A percentile compares a stretch with the other conserved stretches of the same genome.
Evolutionary conservation across 2,329 filamentous ascomycete species (phyloP).

Genomic region (Epicoccum nigrum): DNA sequence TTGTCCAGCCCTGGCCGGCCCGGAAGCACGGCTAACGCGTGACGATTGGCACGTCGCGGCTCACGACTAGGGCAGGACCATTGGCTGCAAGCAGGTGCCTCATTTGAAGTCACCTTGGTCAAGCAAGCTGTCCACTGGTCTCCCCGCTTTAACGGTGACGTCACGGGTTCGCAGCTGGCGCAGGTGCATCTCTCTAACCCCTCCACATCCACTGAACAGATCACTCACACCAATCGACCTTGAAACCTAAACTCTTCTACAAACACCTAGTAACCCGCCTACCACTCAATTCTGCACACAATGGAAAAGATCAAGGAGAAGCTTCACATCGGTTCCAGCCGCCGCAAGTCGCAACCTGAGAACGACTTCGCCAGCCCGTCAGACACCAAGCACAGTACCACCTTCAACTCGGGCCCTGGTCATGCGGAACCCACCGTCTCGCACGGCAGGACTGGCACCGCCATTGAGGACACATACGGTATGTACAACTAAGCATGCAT

Average conservation of each 20-base stretch:
- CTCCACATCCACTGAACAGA: slow-evolving; percentile 9
- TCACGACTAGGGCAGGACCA: neutral
- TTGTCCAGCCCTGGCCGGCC: slow-evolving; percentile 4
- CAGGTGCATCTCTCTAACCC: slow-evolving; percentile 4
- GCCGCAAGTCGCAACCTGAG: slow-evolving; percentile 41
- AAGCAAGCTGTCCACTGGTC: slow-evolving; percentile 6
- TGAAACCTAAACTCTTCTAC: slow-evolving; percentile 7
- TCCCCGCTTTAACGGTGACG: slow-evolving; percentile 14
- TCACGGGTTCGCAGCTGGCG: slow-evolving; percentile 3
- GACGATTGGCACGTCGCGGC: slow-evolving; percentile 10
- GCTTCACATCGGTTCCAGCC: slow-evolving; percentile 40
- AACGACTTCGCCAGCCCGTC: slow-evolving; percentile 18
- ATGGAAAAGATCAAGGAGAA: slow-evolving; percentile 48
- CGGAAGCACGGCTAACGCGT: slow-evolving; percentile 3
- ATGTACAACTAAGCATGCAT: neutral
- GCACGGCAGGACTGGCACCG: slow-evolving; percentile 10
- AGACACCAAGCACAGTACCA: slow-evolving; percentile 18
- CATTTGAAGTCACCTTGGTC: neutral
- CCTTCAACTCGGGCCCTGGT: slow-evolving; percentile 16
- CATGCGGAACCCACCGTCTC: slow-evolving; percentile 28
- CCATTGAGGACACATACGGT: slow-evolving; percentile 17
- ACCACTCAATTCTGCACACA: slow-evolving; percentile 6
- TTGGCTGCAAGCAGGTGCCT: slow-evolving; percentile 4
- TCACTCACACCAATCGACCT: slow-evolving; percentile 10
- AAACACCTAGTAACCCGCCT: neutral